Percentiles rank a stretch among this genome's conserved stretches.
Conservation (phyloP, 2,329 filamentous ascomycete genomes). For the Nigrograna mackinnonii region DNA sequence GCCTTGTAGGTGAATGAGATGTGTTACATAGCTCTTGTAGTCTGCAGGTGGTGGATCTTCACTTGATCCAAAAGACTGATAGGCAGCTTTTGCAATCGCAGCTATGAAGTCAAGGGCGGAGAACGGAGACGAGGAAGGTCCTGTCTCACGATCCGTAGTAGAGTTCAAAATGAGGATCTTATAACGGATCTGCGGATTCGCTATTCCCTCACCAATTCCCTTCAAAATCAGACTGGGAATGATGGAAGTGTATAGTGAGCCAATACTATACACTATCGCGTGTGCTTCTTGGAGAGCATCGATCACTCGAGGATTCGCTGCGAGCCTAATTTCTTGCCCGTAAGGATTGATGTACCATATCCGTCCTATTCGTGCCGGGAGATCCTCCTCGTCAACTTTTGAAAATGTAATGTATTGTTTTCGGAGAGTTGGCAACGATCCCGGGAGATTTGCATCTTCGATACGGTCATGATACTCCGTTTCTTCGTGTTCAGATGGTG, state of each 20-base stretch:
- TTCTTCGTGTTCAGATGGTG: slow-evolving; percentile 36
- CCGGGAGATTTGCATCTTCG: slow-evolving; percentile 80
- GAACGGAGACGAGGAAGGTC: slow-evolving; percentile 67
- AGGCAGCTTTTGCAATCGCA: slow-evolving; percentile 70
- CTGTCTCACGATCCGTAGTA: slow-evolving; percentile 83
- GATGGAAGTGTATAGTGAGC: slow-evolving; percentile 89
- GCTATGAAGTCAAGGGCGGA: slow-evolving; percentile 80
- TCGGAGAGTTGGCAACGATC: slow-evolving; percentile 77
- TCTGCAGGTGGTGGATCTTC: slow-evolving; percentile 5
- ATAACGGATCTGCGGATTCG: slow-evolving; percentile 57
- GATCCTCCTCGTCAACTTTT: slow-evolving; percentile 73
- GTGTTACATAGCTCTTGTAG: slow-evolving; percentile 75
- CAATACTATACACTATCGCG: slow-evolving; percentile 86
- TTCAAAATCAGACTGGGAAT: slow-evolving; percentile 80
- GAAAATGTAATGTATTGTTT: slow-evolving; percentile 81
- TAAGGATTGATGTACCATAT: slow-evolving; percentile 99
- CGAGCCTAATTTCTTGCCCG: slow-evolving; percentile 89
- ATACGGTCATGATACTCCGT: slow-evolving; percentile 65
- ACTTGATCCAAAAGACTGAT: slow-evolving; percentile 59
- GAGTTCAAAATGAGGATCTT: slow-evolving; percentile 89
- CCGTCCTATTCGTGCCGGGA: slow-evolving; percentile 75
- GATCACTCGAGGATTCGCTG: slow-evolving; percentile 80
- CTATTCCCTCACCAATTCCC: slow-evolving; percentile 71
- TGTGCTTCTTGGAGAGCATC: slow-evolving; percentile 66
- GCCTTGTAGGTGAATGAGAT: slow-evolving; percentile 79